Conservation (phyloP, 306 rosid genomes). For the Sindora glabra region DNA sequence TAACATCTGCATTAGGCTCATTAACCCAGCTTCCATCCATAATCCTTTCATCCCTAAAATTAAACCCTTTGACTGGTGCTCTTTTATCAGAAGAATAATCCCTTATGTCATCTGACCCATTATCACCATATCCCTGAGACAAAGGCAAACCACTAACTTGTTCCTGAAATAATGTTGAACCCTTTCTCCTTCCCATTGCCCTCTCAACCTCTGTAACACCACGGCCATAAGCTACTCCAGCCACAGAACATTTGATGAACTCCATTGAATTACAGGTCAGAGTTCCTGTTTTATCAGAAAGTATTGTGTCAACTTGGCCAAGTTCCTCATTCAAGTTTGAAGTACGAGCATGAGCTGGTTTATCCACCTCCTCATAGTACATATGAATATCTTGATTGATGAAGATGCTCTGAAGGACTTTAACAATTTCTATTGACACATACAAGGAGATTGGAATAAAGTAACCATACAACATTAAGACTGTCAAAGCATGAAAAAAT, state of each 20-base stretch:
- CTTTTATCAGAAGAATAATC: conserved; percentile 25
- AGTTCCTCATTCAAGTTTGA: conserved; percentile 97
- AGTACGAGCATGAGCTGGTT: conserved; percentile 85
- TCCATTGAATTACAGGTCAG: conserved; percentile 98
- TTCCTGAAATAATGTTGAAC: conserved; percentile 27
- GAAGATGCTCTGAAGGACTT: conserved; percentile 85
- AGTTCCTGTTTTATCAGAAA: conserved; percentile 97
- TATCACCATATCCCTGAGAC: too few species aligned
- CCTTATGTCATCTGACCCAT: conserved; percentile 15
- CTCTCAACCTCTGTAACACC: conserved; percentile 82
- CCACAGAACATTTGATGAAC: conserved; percentile 88
- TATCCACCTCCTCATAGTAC: conserved; percentile 87
- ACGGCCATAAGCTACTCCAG: conserved; percentile 90
- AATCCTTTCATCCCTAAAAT: conserved; percentile 77
- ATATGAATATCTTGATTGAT: conserved; percentile 80
- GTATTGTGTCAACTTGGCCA: conserved; percentile 97
- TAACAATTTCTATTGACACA: conserved; percentile 84
- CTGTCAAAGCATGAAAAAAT: conserved; percentile 64
- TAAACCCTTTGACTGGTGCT: conserved; percentile 72
- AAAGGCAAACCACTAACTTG: too few species aligned
- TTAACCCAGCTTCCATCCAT: conserved; percentile 85
- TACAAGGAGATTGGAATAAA: conserved; percentile 91
- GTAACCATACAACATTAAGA: conserved; percentile 58
- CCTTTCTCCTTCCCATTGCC: conserved; percentile 39
- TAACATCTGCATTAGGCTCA: conserved; percentile 56